Conservation (phyloP, 441 rosid genomes). For the Arabidopsis lyrata region DNA sequence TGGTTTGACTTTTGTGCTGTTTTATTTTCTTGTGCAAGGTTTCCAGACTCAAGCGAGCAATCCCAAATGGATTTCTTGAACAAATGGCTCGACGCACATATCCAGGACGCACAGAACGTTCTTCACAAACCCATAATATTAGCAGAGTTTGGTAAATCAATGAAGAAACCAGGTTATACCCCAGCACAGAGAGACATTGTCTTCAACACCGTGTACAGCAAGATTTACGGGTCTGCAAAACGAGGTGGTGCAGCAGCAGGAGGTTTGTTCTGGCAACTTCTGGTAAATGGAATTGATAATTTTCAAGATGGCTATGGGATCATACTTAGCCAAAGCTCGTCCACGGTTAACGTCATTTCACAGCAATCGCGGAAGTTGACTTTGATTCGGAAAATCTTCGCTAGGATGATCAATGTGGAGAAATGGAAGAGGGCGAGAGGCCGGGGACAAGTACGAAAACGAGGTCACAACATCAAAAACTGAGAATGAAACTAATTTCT, state of each 20-base stretch:
- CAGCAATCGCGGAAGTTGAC: constrained; percentile 77
- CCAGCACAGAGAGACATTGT: constrained; percentile 58
- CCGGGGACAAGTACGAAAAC: constrained; percentile 37
- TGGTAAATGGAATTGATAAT: constrained; percentile 60
- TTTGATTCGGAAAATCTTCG: constrained; percentile 70
- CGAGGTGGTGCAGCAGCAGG: constrained; percentile 73
- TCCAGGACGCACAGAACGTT: constrained; percentile 62
- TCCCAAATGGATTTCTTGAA: constrained; percentile 65
- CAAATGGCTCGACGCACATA: constrained; percentile 68
- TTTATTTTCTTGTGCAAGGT: constrained; percentile 53
- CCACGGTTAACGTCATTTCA: constrained; percentile 68
- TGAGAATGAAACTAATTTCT: constrained; percentile 29
- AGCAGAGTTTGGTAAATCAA: constrained; percentile 72
- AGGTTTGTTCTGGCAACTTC: constrained; percentile 79
- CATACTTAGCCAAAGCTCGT: constrained; percentile 59
- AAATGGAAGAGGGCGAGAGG: constrained; percentile 75
- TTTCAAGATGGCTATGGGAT: constrained; percentile 76
- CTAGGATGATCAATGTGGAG: constrained; percentile 60
- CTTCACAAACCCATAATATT: constrained; percentile 63
- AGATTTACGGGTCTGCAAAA: constrained; percentile 67
- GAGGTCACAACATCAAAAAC: constrained; percentile 54
- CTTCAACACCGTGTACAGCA: constrained; percentile 60
- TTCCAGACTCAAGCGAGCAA: constrained; percentile 58
- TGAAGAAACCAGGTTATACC: constrained; percentile 57
- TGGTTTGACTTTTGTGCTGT: constrained; percentile 20